Base-by-base conservation (phyloP, 257 asterid genomes). In the Penstemon barbatus region DNA sequence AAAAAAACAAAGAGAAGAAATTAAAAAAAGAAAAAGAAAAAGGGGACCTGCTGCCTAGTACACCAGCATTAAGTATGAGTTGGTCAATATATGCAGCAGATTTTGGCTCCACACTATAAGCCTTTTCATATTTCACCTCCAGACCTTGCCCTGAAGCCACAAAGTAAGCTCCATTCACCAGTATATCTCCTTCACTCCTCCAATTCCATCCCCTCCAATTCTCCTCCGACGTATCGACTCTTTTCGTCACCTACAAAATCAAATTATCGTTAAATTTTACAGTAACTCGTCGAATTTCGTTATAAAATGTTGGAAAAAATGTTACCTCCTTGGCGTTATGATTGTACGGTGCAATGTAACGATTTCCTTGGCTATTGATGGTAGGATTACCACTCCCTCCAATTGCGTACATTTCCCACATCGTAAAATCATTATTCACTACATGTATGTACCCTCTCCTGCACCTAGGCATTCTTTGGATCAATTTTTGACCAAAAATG, bases 401-500 rank as follows among this genome's bases (percentile, higher is more conserved):
- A 19, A 88, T 88, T 1, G 96, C 96, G 70, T 88, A 88, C 96
- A 88, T 88, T 64, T 88, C 96, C 96, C 96, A 88, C 80, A 81
- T 74, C 0, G 96, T 88, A 43, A 84, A 88, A 25, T 88, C 96
- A 65, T 88, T 88, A 50, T 88, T 88, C 46, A 88, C 96, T 1
- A 88, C 93, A 66, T 88, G 96, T 15, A 88, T 86, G 70, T 82
- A 88, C 66, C 96, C 96, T 68, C 89, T 77, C 65, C 96, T 72
- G 58, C 96, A 88, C 74, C 96, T 77, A 19, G 96, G 96, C 96
- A 88, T 88, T 69, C 96, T 84, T 61, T 88, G 96, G 3, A 86
- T 80, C 7, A 88, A 75, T 44, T 81, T 82, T 38, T 76, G 66
- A 0, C 96, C 96, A 44, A 88, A 88, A 63, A 79, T 84, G 68